Base-by-base conservation (phyloP, 345 rosid genomes). In the Cardiospermum halicacabum region DNA sequence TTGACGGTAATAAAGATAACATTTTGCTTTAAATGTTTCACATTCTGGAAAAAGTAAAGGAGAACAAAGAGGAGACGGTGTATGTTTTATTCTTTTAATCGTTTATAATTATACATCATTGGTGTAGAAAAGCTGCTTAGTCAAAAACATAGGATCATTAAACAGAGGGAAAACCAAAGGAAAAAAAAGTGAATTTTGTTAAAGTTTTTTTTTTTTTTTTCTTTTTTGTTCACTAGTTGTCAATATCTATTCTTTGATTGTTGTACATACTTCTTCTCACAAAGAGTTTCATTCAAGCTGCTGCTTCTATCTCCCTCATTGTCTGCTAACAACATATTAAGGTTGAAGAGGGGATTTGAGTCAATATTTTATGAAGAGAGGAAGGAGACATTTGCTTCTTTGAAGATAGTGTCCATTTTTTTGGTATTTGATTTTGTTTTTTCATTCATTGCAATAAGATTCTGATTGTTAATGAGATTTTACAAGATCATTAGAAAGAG, bases 1-100 rank as follows among this genome's bases (percentile, higher is more conserved):
- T 72, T 56, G 68, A 76, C 31, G 85, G 96, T 60, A 76, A 58
- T 31, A 75, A 72, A 56, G 75, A 68, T 43, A 67, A 57, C 72
- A 73, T 25, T 68, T 71, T n/a, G 60, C 18, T 40, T 54, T 65
- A 40, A 65, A 27, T 53, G 37, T 53, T 13, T 27, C 49, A 22
- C 25, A 8, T 49, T 30, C 9, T 1, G 3, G 30, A 31, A 32
- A 62, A 62, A 13, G 3, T 12, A 27, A 16, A 43, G n/a, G 15
- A 60, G 42, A 2, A 39, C 7, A 21, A 60, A 37, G 15, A 37
- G 19, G 25, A 25, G 28, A 22, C 10, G 21, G 53, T 49, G 13
- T 19, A 62, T 31, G 43, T 49, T 43, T 27, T 16, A 16, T 43
- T 58, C 16, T 12, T 25, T n/a, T 30, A 6, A 26, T 30, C 3